phyloP scores from a whole-genome alignment of 2,329 filamentous ascomycete genomes.

The Monascus ruber region DNA sequence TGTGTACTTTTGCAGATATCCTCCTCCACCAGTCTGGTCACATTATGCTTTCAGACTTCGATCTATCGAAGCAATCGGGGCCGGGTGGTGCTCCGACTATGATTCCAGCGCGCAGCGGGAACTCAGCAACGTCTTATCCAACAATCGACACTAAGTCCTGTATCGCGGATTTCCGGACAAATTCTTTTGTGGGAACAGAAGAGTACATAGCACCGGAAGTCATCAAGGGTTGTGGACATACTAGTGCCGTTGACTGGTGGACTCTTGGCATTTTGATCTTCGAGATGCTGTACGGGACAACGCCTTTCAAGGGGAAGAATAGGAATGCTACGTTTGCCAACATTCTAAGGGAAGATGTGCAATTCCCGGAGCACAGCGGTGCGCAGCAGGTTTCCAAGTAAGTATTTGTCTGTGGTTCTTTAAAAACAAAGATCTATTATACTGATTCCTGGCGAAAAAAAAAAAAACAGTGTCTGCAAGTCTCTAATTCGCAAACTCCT shows the following conservation, averaged over 20 bases:
- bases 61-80: conserved; percentile 94
- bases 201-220: conserved; percentile 99
- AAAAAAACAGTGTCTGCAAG: conserved; percentile 66
- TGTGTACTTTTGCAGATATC: conserved; percentile 58
- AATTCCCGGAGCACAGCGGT: conserved; percentile 81
- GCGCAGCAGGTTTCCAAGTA: conserved; percentile 85
- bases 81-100: conserved; percentile 92
- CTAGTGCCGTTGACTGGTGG: conserved; percentile 99
- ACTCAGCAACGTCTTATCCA: conserved; percentile 73
- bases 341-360: conserved; percentile 88
- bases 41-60: conserved; percentile 99
- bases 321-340: conserved; percentile 96
- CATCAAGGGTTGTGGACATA: conserved; percentile 96
- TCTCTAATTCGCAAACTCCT: conserved; percentile 89
- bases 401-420: conserved; percentile 27
- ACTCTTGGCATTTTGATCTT: conserved; percentile 94
- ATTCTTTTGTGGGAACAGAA: conserved; percentile 96
- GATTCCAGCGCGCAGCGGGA: conserved; percentile 85
- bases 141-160: conserved; percentile 99
- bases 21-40: conserved; percentile 97
- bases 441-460: not conserved
- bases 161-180: conserved; percentile 95
- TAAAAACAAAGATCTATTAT: not conserved
- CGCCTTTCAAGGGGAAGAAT: conserved; percentile 98
- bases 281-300: conserved; percentile 97